These are phyloP conservation scores for Camelina neglecta DNA, from an alignment of 345 rosid species.

Conservation along the genomic window DNA sequence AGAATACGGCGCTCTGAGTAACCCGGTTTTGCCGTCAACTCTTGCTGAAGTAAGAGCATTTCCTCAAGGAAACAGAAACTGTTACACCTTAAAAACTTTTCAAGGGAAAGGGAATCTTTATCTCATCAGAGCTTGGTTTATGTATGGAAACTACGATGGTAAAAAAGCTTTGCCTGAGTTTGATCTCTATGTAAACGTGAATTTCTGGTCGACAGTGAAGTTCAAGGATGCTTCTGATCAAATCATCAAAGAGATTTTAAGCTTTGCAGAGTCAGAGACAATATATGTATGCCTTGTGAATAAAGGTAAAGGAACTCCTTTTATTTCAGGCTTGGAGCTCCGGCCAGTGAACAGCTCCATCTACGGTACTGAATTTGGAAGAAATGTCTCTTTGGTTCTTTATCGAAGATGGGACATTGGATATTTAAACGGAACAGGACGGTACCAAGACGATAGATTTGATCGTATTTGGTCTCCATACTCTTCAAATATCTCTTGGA, in stretches of 20 bases:
- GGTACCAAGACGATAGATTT: slow-evolving; percentile 47
- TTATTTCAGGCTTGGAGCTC: slow-evolving; percentile 56
- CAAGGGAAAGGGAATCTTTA: slow-evolving; percentile 36
- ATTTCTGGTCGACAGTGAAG: slow-evolving; percentile 48
- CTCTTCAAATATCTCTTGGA: slow-evolving; percentile 37
- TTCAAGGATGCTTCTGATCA: slow-evolving; percentile 39
- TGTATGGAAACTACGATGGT: slow-evolving; percentile 62
- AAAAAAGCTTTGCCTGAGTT: slow-evolving; percentile 41
- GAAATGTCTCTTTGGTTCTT: slow-evolving; percentile 28
- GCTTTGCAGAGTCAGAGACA: slow-evolving; percentile 33
- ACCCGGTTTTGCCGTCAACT: not conserved
- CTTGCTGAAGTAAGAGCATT: slow-evolving; percentile 42
- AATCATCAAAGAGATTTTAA: slow-evolving; percentile 45
- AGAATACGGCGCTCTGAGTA: slow-evolving; percentile 3
- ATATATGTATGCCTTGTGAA: slow-evolving; percentile 61
- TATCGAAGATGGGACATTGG: slow-evolving; percentile 41
- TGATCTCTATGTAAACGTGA: slow-evolving; percentile 52
- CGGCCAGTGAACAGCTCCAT: slow-evolving; percentile 45
- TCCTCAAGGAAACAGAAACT: slow-evolving; percentile 53
- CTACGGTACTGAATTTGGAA: slow-evolving; percentile 38
- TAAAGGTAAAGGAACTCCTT: slow-evolving; percentile 53
- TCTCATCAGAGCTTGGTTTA: slow-evolving; percentile 47
- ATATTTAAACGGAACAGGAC: slow-evolving; percentile 24
- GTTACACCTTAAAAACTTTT: slow-evolving; percentile 43
- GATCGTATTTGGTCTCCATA: slow-evolving; percentile 56